A percentile compares a stretch with the other conserved stretches of the same genome.
Conservation (phyloP, 176 grass and related monocot genomes). For the Secale cereale region DNA sequence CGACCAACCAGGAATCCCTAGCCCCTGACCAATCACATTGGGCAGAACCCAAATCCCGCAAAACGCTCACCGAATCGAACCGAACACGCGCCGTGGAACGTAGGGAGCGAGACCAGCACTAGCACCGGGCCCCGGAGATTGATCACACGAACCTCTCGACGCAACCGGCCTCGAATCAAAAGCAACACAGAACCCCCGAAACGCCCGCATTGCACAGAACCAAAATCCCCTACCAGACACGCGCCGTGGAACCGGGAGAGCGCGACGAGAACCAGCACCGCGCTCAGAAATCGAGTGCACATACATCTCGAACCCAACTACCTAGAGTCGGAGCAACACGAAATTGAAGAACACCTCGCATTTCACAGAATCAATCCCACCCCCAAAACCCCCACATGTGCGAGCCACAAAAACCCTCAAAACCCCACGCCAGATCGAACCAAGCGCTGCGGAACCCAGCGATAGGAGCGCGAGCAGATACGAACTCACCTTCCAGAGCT, state of each 20-base stretch:
- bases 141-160: background rate
- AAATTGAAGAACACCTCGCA: background rate
- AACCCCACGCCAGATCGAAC: background rate
- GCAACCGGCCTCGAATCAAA: background rate
- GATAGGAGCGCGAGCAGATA: background rate
- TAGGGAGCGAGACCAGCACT: background rate
- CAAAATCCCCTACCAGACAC: background rate
- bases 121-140: background rate
- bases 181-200: background rate
- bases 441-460: background rate
- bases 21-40: background rate
- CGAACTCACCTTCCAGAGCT: background rate
- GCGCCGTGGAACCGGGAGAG: conserved; percentile 2
- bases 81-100: conserved; percentile 5
- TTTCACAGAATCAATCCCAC: background rate
- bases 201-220: background rate
- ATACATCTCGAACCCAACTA: background rate
- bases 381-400: background rate
- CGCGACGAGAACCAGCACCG: background rate
- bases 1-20: background rate
- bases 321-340: background rate
- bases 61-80: background rate
- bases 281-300: background rate
- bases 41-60: background rate
- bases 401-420: background rate